These are phyloP conservation scores for Rhododendron ovatum DNA, from an alignment of 148 eudicot genomes.

Conservation along the genomic window DNA sequence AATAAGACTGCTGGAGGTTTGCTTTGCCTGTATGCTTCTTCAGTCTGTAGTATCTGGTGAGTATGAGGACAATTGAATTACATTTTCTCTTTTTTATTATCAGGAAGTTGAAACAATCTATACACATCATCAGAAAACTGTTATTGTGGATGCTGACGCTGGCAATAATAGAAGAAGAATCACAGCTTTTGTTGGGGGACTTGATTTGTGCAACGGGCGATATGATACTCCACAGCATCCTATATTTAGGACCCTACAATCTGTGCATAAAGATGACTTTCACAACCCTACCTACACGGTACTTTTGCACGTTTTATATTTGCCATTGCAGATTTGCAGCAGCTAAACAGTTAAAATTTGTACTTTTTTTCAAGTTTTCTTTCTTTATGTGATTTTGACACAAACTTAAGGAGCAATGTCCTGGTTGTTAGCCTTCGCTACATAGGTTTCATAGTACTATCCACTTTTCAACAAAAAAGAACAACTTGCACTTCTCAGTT, in stretches of 20 bases:
- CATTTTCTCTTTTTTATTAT: slow-evolving; percentile 9
- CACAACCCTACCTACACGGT: slow-evolving; percentile 86
- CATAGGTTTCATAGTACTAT: background rate
- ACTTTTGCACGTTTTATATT: slow-evolving; percentile 15
- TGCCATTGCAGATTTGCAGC: background rate
- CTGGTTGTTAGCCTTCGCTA: background rate
- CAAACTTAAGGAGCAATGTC: background rate
- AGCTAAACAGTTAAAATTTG: background rate
- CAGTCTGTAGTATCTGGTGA: background rate
- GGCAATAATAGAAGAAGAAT: slow-evolving; percentile 73
- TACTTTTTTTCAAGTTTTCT: background rate
- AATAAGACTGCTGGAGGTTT: background rate
- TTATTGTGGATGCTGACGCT: slow-evolving; percentile 86
- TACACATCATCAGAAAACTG: slow-evolving; percentile 94
- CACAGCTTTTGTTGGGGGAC: slow-evolving; percentile 83
- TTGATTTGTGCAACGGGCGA: slow-evolving; percentile 90
- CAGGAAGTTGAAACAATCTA: slow-evolving; percentile 93
- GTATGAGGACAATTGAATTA: background rate
- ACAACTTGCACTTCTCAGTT: background rate
- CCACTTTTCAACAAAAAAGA: background rate
- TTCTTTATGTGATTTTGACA: background rate
- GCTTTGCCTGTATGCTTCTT: background rate
- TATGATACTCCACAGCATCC: slow-evolving; percentile 87
- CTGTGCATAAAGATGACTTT: slow-evolving; percentile 71
- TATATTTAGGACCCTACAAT: slow-evolving; percentile 56